phyloP scores from a whole-genome alignment of 2,329 filamentous ascomycete genomes.

The Calonectria honghensis region DNA sequence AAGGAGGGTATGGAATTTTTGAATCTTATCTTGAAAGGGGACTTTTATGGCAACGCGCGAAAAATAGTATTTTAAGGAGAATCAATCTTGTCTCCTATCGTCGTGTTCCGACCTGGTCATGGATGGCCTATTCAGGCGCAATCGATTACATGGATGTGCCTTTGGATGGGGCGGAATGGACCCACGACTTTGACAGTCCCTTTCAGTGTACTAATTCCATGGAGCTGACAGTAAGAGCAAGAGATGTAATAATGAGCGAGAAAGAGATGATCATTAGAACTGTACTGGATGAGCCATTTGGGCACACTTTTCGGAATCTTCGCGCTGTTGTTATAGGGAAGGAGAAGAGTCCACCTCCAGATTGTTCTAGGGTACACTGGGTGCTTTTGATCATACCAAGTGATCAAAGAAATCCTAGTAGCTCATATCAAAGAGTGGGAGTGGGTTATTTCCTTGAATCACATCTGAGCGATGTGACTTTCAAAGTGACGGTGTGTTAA shows the following conservation, averaged over 20 bases:
- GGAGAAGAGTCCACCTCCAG: not conserved
- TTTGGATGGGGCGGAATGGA: slow-evolving; percentile 5
- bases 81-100: not conserved
- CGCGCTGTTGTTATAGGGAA: not conserved
- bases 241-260: not conserved
- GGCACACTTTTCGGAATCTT: not conserved
- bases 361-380: not conserved
- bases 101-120: slow-evolving; percentile 1
- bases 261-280: not conserved
- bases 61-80: not conserved
- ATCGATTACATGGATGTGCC: slow-evolving; percentile 1
- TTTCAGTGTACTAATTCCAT: not conserved
- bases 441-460: not conserved
- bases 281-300: not conserved
- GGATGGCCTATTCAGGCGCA: slow-evolving; percentile 16
- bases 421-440: not conserved
- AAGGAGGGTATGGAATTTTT: not conserved
- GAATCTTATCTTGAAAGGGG: not conserved
- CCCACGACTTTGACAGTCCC: not conserved
- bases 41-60: not conserved
- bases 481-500: not conserved
- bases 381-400: not conserved
- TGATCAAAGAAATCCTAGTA: not conserved
- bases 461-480: not conserved
- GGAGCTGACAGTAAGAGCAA: not conserved